Evolutionary conservation across 768 basidiomycete species (phyloP).

Genomic region (Lyophyllum shimeji): DNA sequence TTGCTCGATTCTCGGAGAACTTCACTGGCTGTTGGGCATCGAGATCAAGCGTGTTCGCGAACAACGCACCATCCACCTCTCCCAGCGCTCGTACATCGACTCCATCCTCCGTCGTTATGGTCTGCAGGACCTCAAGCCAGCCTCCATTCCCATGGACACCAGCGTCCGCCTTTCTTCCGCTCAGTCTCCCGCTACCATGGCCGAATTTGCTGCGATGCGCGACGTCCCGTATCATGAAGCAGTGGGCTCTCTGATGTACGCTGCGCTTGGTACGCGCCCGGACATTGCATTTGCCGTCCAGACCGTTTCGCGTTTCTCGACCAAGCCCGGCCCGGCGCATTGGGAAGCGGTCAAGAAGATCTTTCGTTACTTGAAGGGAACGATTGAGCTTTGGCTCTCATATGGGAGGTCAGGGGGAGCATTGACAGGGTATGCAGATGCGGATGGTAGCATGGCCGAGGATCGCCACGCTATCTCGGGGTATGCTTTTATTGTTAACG

Average conservation of each 20-base stretch:
- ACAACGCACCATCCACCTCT: too few relatives aligned
- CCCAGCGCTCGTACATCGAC: too few relatives aligned
- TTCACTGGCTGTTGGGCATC: too few relatives aligned
- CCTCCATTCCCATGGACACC: too few relatives aligned
- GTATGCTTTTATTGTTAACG: slow-evolving; percentile 23
- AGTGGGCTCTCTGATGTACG: slow-evolving; percentile 24
- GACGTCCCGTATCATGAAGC: slow-evolving; percentile 24
- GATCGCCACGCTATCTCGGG: slow-evolving; percentile 23
- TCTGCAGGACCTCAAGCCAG: too few relatives aligned
- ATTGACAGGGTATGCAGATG: slow-evolving; percentile 16
- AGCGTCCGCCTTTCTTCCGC: too few relatives aligned
- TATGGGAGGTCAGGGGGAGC: slow-evolving; percentile 8
- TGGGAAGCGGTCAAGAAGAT: slow-evolving; percentile 38
- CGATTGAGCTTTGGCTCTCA: slow-evolving; percentile 21
- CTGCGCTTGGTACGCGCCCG: slow-evolving; percentile 24
- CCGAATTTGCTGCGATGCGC: too few relatives aligned
- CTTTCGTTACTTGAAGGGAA: slow-evolving; percentile 34
- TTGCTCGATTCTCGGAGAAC: too few relatives aligned
- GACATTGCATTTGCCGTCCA: slow-evolving; percentile 25
- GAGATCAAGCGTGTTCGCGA: too few relatives aligned
- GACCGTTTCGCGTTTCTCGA: slow-evolving; percentile 19
- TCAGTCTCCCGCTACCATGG: too few relatives aligned
- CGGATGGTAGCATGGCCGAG: slow-evolving; percentile 26
- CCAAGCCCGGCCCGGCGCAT: slow-evolving; percentile 28
- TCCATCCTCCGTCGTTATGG: too few relatives aligned